Percentiles rank a stretch among this genome's conserved stretches.
phyloP scores from a whole-genome alignment of 2,329 filamentous ascomycete genomes.

The Whalleya microplaca region DNA sequence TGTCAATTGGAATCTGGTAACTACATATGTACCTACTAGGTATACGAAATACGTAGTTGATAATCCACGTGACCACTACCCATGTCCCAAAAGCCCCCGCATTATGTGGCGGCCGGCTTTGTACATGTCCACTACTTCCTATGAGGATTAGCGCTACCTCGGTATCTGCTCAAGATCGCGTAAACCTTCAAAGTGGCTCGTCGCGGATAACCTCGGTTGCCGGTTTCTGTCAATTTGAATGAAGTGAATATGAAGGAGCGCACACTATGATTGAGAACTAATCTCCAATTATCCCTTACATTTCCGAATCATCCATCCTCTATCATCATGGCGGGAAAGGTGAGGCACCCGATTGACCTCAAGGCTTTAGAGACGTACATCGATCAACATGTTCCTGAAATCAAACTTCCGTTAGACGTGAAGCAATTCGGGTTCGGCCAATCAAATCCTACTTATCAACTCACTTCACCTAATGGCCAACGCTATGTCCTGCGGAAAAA shows the following conservation, averaged over 20 bases:
- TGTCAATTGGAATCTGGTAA: too few relatives aligned
- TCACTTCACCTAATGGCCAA: constrained; percentile 70
- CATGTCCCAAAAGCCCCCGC: too few relatives aligned
- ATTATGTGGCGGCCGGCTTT: too few relatives aligned
- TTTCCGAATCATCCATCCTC: neutral
- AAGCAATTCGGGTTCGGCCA: constrained; percentile 99
- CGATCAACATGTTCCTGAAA: constrained; percentile 74
- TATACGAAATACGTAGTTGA: too few relatives aligned
- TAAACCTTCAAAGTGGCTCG: neutral
- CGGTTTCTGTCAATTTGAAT: neutral
- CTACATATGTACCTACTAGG: too few relatives aligned
- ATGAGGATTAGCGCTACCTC: neutral
- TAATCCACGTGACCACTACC: neutral
- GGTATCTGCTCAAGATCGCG: neutral
- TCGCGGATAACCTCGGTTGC: too few relatives aligned
- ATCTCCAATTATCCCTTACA: neutral
- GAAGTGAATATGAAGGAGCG: neutral
- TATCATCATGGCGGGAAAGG: constrained; percentile 74
- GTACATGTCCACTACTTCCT: too few relatives aligned
- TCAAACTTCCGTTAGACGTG: constrained; percentile 80
- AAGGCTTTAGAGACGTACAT: constrained; percentile 80
- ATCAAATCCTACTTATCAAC: constrained; percentile 94
- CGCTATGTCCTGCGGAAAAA: constrained; percentile 96
- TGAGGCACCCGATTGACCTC: constrained; percentile 90
- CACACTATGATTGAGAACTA: neutral